Evolutionary conservation across 306 rosid genomes (phyloP), one percentile per base, ranked within the genome.

Genomic region (Oxytropis ochrocephala): DNA sequence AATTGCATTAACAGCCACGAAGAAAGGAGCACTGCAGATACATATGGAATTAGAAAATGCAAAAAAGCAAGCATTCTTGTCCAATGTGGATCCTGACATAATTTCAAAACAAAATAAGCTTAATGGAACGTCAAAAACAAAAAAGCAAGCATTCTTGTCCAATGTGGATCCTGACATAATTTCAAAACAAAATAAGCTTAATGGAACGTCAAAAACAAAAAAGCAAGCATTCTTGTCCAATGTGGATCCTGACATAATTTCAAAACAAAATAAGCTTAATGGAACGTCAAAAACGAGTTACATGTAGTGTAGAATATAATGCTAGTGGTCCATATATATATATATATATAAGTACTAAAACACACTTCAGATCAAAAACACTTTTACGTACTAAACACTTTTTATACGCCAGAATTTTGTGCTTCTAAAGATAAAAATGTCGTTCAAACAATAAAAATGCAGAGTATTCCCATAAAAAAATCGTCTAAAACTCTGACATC

Each of bases 11-110:
- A 92, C 88, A 11, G 76, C 90, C 85, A 92, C 65, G 79, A 84
- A 92, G 65, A 75, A 38, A 56, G 98, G 96, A 44, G 86, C 50
- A 78, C 98, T 92, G 96, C 85, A 84, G 50, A 83, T 72, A 56
- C 63, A 73, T 47, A 65, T 61, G 46, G 10, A 75, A 80, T 78
- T 59, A 79, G 70, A 74, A 77, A 19, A 69, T 47, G 38, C 17
- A 2, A 60, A 39, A 49, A 13, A 67, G 35, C 63, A 54, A 17
- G n/a, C 39, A 60, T 68, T 59, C 43, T 18, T 33, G 64, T 38
- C 30, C 13, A 64, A 50, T 64, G 56, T 35, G 38, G 63, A 11
- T 46, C 48, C 47, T 54, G 32, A 46, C 11, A 64, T 55, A 27
- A 48, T 38, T 36, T 65, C 57, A 18, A 67, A 57, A 21, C 36